These are phyloP conservation scores for Vicia sativa DNA, from an alignment of 306 rosid genomes.

Conservation along the genomic window DNA sequence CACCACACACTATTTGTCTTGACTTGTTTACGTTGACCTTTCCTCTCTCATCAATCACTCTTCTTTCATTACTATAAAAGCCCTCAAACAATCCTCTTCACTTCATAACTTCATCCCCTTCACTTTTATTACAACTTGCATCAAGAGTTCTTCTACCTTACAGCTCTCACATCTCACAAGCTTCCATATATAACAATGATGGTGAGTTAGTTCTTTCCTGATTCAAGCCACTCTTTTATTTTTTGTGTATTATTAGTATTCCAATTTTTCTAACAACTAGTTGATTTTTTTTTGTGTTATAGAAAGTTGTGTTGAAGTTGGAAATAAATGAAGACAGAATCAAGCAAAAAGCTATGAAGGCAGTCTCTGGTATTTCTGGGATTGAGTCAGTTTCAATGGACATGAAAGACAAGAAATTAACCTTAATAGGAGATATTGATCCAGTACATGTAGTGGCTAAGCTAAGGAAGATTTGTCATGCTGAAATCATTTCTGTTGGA, in stretches of 20 bases:
- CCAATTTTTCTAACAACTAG: neutral
- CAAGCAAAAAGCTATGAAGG: slow-evolving; percentile 59
- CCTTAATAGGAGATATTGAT: slow-evolving; percentile 60
- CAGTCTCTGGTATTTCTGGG: slow-evolving; percentile 58
- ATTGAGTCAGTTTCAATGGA: slow-evolving; percentile 65
- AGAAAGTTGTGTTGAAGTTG: slow-evolving; percentile 63
- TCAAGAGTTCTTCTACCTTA: neutral
- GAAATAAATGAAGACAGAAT: slow-evolving; percentile 46
- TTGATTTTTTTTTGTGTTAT: slow-evolving; percentile 32
- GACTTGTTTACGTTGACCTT: neutral
- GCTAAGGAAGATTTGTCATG: slow-evolving; percentile 48
- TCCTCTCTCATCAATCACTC: neutral
- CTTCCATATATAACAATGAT: slow-evolving; percentile 35
- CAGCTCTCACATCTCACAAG: too few relatives aligned
- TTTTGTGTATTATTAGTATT: too few relatives aligned
- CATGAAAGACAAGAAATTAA: slow-evolving; percentile 62
- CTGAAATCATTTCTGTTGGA: slow-evolving; percentile 55
- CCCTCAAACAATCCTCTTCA: neutral
- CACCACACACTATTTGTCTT: slow-evolving; percentile 10
- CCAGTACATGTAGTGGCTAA: slow-evolving; percentile 52
- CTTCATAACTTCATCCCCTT: slow-evolving; percentile 4
- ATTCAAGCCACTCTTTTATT: too few relatives aligned
- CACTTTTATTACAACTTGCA: slow-evolving; percentile 6
- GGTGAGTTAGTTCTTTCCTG: slow-evolving; percentile 31
- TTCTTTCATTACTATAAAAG: neutral